phyloP scores from a whole-genome alignment of 768 basidiomycete genomes.

The Rhodotorula toruloides region DNA sequence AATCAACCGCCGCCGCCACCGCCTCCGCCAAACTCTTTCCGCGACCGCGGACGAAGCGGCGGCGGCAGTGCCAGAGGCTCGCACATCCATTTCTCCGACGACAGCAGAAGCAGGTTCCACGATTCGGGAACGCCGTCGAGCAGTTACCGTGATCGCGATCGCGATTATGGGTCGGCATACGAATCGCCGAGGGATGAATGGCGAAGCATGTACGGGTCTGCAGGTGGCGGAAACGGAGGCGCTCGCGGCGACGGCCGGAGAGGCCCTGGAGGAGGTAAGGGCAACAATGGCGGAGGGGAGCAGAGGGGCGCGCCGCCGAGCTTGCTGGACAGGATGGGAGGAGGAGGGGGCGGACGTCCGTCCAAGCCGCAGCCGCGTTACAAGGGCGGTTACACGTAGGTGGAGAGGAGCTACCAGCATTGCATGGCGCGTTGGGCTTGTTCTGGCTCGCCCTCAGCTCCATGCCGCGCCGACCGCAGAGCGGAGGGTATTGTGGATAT shows the following conservation, averaged over 20 bases:
- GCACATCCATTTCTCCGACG: slow-evolving; percentile 27
- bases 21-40: no score
- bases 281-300: neutral
- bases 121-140: neutral
- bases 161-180: slow-evolving; percentile 4
- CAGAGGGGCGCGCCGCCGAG: neutral
- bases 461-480: no score
- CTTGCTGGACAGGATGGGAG: slow-evolving; percentile 13
- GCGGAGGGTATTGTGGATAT: no score
- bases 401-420: no score
- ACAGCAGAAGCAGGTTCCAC: neutral
- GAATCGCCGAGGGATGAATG: slow-evolving; percentile 9
- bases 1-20: no score
- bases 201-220: neutral
- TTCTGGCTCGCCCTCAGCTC: no score
- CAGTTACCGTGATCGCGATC: neutral
- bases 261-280: neutral
- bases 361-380: neutral
- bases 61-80: neutral
- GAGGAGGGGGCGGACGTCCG: neutral
- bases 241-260: neutral
- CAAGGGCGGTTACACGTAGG: neutral
- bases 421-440: no score
- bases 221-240: neutral
- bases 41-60: neutral